phyloP scores from a whole-genome alignment of 2,329 filamentous ascomycete genomes.

The Mycosphaerella sp. region DNA sequence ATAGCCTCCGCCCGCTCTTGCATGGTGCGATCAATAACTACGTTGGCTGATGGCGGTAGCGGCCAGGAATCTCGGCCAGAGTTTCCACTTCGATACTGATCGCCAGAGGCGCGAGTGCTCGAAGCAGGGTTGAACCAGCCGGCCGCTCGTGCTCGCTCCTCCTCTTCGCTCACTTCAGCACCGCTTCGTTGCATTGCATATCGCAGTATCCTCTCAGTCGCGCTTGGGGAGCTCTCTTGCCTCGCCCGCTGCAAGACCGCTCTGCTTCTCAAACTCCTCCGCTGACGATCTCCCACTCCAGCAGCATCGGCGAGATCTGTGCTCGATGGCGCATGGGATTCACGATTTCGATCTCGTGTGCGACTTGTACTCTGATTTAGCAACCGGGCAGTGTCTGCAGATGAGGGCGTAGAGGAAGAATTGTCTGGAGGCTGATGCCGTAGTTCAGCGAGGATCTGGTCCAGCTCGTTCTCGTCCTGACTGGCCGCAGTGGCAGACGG shows the following conservation, averaged over 20 bases:
- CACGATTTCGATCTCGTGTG: conserved; percentile 28
- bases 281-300: conserved; percentile 27
- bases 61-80: conserved; percentile 23
- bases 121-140: conserved; percentile 28
- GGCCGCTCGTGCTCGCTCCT: conserved; percentile 32
- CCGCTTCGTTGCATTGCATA: conserved; percentile 39
- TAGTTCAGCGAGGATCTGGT: conserved; percentile 39
- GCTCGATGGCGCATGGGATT: conserved; percentile 24
- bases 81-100: conserved; percentile 17
- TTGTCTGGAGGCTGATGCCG: conserved; percentile 31
- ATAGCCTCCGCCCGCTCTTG: conserved; percentile 33
- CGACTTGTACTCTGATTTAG: conserved; percentile 34
- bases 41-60: conserved; percentile 22
- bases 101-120: conserved; percentile 10
- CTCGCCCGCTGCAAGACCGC: conserved; percentile 33
- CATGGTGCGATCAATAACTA: conserved; percentile 20
- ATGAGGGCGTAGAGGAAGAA: neutral
- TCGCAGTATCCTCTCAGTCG: conserved; percentile 37
- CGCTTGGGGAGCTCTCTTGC: conserved; percentile 29
- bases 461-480: conserved; percentile 36
- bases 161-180: conserved; percentile 31
- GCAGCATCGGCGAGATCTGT: conserved; percentile 23
- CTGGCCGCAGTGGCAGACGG: conserved; percentile 30
- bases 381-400: conserved; percentile 35
- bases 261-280: conserved; percentile 30